A percentile compares a stretch with the other conserved stretches of the same genome.
Conservation (phyloP, 768 basidiomycete genomes). For the Gloeopeniophorella convolvens region DNA sequence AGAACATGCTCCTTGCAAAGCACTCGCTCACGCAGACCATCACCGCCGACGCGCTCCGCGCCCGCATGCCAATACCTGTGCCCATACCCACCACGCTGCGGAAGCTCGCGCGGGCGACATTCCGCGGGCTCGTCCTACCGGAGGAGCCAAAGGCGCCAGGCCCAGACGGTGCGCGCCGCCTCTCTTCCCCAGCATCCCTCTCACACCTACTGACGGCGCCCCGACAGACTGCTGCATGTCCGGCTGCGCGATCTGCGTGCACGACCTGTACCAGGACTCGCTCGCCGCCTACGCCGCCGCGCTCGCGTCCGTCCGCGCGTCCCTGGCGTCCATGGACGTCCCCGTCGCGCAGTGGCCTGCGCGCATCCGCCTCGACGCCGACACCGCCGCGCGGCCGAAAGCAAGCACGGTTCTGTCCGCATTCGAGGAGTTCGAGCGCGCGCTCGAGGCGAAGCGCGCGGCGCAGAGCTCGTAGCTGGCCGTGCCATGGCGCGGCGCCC, state of each 20-base stretch:
- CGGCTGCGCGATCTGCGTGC: constrained; percentile 87
- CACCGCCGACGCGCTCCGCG: not conserved
- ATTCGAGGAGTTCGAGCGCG: constrained; percentile 66
- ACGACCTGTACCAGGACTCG: constrained; percentile 79
- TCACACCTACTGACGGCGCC: no score
- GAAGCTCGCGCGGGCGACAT: constrained; percentile 26
- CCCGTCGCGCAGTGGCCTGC: constrained; percentile 63
- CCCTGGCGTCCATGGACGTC: constrained; percentile 42
- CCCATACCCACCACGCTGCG: constrained; percentile 5
- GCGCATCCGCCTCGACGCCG: constrained; percentile 31
- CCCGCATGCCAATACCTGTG: constrained; percentile 12
- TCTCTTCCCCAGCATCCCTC: not conserved
- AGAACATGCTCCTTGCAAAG: constrained; percentile 44
- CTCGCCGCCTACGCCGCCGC: constrained; percentile 55
- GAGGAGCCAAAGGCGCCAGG: constrained; percentile 54
- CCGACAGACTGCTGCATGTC: constrained; percentile 88
- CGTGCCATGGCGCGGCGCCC: constrained; percentile 2
- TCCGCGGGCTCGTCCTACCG: constrained; percentile 54
- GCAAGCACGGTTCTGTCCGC: constrained; percentile 42
- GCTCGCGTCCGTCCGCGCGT: constrained; percentile 41
- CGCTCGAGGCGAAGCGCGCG: constrained; percentile 43
- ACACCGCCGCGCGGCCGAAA: constrained; percentile 20
- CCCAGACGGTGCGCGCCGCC: constrained; percentile 49
- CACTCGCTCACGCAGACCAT: constrained; percentile 29
- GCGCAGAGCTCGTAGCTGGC: constrained; percentile 12